Evolutionary conservation across 768 basidiomycete genomes (phyloP), one percentile per base, ranked within the genome.

Genomic region (Leccinum longicurvipes): DNA sequence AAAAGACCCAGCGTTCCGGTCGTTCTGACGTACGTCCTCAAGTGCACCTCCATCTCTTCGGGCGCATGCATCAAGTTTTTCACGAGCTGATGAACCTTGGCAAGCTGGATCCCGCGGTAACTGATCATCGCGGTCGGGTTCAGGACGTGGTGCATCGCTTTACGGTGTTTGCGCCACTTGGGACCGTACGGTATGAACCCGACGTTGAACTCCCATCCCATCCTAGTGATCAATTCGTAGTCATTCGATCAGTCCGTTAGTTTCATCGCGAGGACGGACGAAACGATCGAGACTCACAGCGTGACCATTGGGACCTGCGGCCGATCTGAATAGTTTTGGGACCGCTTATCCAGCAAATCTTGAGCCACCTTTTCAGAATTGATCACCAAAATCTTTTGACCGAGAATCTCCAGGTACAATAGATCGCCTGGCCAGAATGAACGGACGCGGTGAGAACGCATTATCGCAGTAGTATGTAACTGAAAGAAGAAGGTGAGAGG

Each of bases 171-270:
- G 8, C 74, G 69, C 77, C 76, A 79, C 44, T 55, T 57, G 2
- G 71, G 50, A 1, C 73, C 74, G 54, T 78, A 76, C 2, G 62
- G 67, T 58, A 72, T 67, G 29, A 73, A 61, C 25, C 65, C 71
- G 7, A 72, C 62, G 50, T 74, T 71, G 54, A 74, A 76, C 48
- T 73, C 72, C 71, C 74, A 77, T 17, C 75, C 74, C 70, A 73
- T 72, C 28, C 62, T 63, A 12, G 46, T 8, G 8, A 36, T 36
- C 9, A 8, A n/a, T n/a, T 44, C 21, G 42, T 44, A 2, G 42
- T 23, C 42, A 1, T 34, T 17, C 7, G 0, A 3, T n/a, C n/a
- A n/a, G n/a, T n/a, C n/a, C n/a, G n/a, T n/a, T n/a, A n/a, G 15
- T 34, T 34, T 17, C 32, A 36, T 36, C 34, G 34, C 17, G 34